Conservation (phyloP, 2,329 filamentous ascomycete genomes). For the Aspergillus neotritici region DNA sequence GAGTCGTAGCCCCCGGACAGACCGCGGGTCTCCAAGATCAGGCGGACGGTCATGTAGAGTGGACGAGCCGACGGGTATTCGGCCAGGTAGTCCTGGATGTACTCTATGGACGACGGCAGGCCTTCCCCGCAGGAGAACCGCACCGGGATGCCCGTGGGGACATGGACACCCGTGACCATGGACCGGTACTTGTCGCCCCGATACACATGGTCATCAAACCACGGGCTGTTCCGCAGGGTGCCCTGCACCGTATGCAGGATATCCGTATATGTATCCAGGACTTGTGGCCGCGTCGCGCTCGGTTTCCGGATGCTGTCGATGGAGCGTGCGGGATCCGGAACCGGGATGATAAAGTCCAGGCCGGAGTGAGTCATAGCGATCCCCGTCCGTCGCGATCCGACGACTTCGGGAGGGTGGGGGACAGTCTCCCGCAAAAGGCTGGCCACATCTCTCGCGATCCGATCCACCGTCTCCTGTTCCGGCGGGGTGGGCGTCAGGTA, state of each 20-base stretch:
- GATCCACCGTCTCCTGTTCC: constrained; percentile 35
- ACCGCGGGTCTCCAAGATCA: constrained; percentile 46
- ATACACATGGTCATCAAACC: constrained; percentile 17
- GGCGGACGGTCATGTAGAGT: constrained; percentile 48
- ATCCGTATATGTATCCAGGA: constrained; percentile 18
- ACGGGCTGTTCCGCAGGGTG: constrained; percentile 16
- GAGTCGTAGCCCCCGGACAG: constrained; percentile 45
- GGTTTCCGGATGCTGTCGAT: constrained; percentile 23
- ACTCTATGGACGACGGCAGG: constrained; percentile 34
- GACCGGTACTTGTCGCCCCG: constrained; percentile 13
- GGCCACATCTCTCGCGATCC: constrained; percentile 24
- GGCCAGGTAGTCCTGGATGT: constrained; percentile 43
- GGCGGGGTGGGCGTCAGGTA: constrained; percentile 40
- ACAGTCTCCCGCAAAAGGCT: constrained; percentile 22
- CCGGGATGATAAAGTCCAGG: constrained; percentile 46
- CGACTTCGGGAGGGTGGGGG: constrained; percentile 36
- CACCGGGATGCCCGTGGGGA: constrained; percentile 36
- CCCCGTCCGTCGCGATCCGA: constrained; percentile 52
- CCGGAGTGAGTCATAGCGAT: constrained; percentile 50
- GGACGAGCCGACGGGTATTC: constrained; percentile 47
- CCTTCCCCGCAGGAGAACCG: constrained; percentile 48
- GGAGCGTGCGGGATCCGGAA: constrained; percentile 21
- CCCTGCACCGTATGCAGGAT: constrained; percentile 20
- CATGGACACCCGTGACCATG: constrained; percentile 18
- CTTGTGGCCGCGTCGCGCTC: constrained; percentile 30